phyloP scores from a whole-genome alignment of 2,329 filamentous ascomycete species.

The Colletotrichum sp. region DNA sequence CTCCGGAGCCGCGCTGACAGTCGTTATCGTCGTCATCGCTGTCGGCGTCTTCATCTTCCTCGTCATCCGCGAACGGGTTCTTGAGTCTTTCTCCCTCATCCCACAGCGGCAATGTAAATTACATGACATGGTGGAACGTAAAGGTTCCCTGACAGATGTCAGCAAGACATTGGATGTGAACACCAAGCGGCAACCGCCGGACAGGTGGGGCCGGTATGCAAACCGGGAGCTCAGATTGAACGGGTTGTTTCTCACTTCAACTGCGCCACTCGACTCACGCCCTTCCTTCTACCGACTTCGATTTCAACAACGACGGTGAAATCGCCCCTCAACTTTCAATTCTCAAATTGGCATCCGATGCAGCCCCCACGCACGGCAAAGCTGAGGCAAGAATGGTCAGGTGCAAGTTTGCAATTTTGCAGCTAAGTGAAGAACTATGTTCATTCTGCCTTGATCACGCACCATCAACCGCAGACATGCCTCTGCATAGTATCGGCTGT shows the following conservation, averaged over 20 bases:
- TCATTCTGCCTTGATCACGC: not conserved
- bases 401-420: not conserved
- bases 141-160: no score
- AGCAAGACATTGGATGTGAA: no score
- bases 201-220: no score
- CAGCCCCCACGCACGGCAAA: not conserved
- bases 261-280: no score
- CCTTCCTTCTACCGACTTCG: no score
- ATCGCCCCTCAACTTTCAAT: no score
- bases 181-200: no score
- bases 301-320: no score
- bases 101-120: not conserved
- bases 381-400: not conserved
- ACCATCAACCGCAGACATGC: not conserved
- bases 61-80: constrained; percentile 63
- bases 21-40: constrained; percentile 59
- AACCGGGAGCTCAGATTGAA: no score
- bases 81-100: constrained; percentile 34
- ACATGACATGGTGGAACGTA: no score
- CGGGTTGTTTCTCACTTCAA: no score
- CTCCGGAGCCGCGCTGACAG: constrained; percentile 27
- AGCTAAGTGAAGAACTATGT: not conserved
- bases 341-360: no score
- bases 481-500: not conserved
- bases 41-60: constrained; percentile 49